These are phyloP conservation scores for Protea cynaroides DNA, from an alignment of 164 flowering plant species.

Conservation along the genomic window DNA sequence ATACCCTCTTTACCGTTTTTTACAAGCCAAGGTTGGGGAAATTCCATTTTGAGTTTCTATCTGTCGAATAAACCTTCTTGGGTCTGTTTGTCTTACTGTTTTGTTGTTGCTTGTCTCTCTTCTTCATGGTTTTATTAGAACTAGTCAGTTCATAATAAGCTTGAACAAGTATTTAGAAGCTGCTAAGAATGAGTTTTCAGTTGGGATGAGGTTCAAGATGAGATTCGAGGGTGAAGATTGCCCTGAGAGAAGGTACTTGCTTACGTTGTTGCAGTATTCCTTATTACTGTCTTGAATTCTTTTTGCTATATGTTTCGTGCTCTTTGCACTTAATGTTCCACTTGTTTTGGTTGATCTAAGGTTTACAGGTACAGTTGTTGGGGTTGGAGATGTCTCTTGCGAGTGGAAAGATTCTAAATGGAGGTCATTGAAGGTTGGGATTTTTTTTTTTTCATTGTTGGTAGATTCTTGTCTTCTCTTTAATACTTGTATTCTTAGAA, in stretches of 20 bases:
- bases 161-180: conserved; percentile 73
- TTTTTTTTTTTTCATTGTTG: not conserved
- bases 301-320: not conserved
- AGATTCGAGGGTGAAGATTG: conserved; percentile 80
- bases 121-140: conserved; percentile 33
- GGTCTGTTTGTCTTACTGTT: not conserved
- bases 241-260: conserved; percentile 67
- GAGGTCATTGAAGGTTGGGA: conserved; percentile 62
- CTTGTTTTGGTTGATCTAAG: conserved; percentile 23
- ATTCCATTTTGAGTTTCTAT: not conserved
- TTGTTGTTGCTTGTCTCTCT: not conserved
- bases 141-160: conserved; percentile 71
- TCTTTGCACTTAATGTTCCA: not conserved
- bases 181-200: conserved; percentile 35
- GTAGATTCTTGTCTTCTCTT: not conserved
- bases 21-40: conserved; percentile 76
- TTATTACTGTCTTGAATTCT: too few relatives aligned
- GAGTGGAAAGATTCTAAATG: conserved; percentile 72
- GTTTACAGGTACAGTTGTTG: conserved; percentile 70
- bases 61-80: not conserved
- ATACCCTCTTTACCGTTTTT: conserved; percentile 64
- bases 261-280: not conserved
- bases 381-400: conserved; percentile 50
- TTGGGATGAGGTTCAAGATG: conserved; percentile 81
- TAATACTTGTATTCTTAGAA: not conserved